Percentiles rank a stretch among this genome's conserved stretches.
Evolutionary conservation across 352 stramenopile species (phyloP).

Genomic region (Globisporangium nunn): DNA sequence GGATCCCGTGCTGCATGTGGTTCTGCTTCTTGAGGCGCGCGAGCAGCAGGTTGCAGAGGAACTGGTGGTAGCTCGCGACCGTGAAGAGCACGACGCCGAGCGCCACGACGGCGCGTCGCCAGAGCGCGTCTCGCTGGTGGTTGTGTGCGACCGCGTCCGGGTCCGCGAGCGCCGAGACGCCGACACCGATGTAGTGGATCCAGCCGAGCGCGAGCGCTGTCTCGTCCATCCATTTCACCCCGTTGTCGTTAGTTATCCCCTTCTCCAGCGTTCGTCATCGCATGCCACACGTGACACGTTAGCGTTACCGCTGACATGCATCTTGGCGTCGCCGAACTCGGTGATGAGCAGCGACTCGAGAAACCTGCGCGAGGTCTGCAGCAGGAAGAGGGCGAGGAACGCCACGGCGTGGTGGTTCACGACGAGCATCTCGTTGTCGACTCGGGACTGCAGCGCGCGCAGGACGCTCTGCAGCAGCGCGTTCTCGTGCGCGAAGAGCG

Average conservation of each 20-base stretch:
- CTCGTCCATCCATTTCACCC: no score
- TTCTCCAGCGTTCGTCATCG: no score
- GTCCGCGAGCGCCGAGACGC: constrained; percentile 40
- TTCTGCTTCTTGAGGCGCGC: constrained; percentile 47
- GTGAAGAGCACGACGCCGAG: constrained; percentile 30
- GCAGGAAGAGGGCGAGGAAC: constrained; percentile 42
- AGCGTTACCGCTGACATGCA: constrained; percentile 32
- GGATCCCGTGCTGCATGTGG: constrained; percentile 42
- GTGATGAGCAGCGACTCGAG: constrained; percentile 57
- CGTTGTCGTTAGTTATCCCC: no score
- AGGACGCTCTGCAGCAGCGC: constrained; percentile 26
- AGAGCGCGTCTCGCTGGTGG: constrained; percentile 14
- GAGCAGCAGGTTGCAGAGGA: constrained; percentile 44
- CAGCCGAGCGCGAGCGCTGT: constrained; percentile 43
- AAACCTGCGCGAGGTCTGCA: constrained; percentile 50
- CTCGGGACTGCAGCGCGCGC: constrained; percentile 21
- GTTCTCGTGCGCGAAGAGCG: constrained; percentile 23
- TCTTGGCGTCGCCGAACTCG: constrained; percentile 55
- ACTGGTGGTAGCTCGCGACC: constrained; percentile 56
- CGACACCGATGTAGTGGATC: constrained; percentile 54
- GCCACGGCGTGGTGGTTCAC: constrained; percentile 32
- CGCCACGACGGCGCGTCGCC: constrained; percentile 12
- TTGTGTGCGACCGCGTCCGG: constrained; percentile 11
- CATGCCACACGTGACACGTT: no score
- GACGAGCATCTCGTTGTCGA: constrained; percentile 6